These are phyloP conservation scores for Nakazawaea anatomiae DNA, from an alignment of 805 yeast genomes.

Conservation along the genomic window DNA sequence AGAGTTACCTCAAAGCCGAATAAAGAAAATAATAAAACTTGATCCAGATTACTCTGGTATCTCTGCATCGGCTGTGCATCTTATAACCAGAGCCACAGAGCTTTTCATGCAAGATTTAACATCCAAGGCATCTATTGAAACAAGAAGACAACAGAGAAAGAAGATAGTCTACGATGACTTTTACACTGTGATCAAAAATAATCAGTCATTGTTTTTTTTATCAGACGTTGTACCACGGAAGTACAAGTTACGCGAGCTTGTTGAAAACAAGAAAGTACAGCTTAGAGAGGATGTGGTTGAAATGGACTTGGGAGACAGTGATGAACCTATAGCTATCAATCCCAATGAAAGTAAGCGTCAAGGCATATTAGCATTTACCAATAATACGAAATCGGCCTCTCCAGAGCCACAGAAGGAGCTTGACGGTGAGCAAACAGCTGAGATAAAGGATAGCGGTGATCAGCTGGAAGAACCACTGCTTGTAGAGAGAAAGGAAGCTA, in stretches of 20 bases:
- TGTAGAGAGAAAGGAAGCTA: background rate
- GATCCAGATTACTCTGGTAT: constrained; percentile 75
- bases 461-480: background rate
- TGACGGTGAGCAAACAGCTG: background rate
- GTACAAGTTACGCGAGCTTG: constrained; percentile 40
- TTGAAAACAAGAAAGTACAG: constrained; percentile 34
- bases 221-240: constrained; percentile 65
- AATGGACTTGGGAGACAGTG: background rate
- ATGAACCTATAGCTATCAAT: background rate
- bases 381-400: background rate
- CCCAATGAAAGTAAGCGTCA: background rate
- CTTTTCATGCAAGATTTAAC: constrained; percentile 63
- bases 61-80: constrained; percentile 7
- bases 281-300: constrained; percentile 11
- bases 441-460: background rate
- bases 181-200: constrained; percentile 52
- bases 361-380: constrained; percentile 9
- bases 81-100: constrained; percentile 48
- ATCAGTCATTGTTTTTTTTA: constrained; percentile 58
- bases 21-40: constrained; percentile 65
- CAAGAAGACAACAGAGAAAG: constrained; percentile 62
- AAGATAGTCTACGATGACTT: constrained; percentile 68
- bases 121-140: constrained; percentile 62
- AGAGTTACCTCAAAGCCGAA: constrained; percentile 56
- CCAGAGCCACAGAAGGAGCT: background rate